Evolutionary conservation across 495 filamentous ascomycete genomes (phyloP), one percentile per base, ranked within the genome.

Genomic region (Penicillium pancosmium): DNA sequence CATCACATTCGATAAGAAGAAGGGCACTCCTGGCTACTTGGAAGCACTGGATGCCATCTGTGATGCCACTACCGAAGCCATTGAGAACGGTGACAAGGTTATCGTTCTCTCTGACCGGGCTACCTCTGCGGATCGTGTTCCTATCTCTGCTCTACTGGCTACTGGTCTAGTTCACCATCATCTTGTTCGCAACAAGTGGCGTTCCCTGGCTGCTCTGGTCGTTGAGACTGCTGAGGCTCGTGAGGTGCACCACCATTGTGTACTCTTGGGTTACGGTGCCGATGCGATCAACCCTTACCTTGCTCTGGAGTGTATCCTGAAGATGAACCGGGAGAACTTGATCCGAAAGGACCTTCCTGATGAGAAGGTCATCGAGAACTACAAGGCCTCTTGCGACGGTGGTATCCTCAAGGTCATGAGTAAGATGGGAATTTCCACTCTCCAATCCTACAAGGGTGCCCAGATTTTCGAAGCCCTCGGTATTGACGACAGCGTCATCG

Each of bases 361-460:
- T 58, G 91, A 96, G 48, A 82, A 86, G 60, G 86, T 98, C 52
- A 91, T 99, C 59, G 86, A 89, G 59, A 99, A 99, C 77, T 99
- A 98, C 82, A 96, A 95, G 80, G 90, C 94, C 67, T 99, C 94
- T 48, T 95, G 91, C 67, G 95, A 98, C 66, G 94, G 94, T 65
- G 94, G 94, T 75, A 97, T 99, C 59, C 82, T 99, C 56, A 99
- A 99, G 80, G 94, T 99, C 70, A 99, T 99, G 94, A 96, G 91
- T 77, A 99, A 99, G 82, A 99, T 99, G 94, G 94, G 94, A 77
- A 99, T 99, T 65, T 99, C 94, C 11, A 99, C 94, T 47, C 80
- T 99, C 46, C 91, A 94, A 72, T 95, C 91, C 65, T 99, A 99
- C 82, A 99, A 99, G 80, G 94, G 94, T 72, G 94, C 94, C 54